Base-by-base conservation (phyloP, 2,329 filamentous ascomycete genomes). In the Aspergillus ochraceoroseus region DNA sequence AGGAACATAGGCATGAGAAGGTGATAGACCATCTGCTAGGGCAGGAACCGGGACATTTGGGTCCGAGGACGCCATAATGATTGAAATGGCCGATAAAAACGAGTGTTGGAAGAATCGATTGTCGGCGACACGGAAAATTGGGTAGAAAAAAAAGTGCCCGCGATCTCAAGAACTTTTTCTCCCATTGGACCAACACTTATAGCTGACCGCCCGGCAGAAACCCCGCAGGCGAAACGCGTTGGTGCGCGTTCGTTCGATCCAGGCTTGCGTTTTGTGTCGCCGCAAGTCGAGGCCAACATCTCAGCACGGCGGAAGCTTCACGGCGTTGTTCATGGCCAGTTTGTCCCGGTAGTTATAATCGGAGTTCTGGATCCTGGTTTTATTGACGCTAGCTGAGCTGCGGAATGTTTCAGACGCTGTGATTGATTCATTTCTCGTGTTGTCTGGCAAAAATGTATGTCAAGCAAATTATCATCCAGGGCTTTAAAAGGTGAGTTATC, bases 401-500 rank as follows among this genome's bases (percentile, higher is more conserved):
- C 58, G 59, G 55, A 57, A 61, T 61, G 60, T 51, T 53, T 40
- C 39, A 46, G 53, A 46, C 47, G 44, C 48, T 53, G 23, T 46
- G 46, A 47, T 38, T 56, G 44, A 22, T 40, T 53, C 51, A 39
- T 39, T 39, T 42, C 38, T 54, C 55, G 54, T 53, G 53, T 58
- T 55, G 48, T 54, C 52, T 57, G 53, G 47, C 51, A 65, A 75
- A 64, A 56, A 95, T 95, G 89, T 92, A 94, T 74, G 95, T 98
- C 77, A 98, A 98, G 70, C 92, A 98, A 73, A 95, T 96, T 67
- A 96, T 95, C 67, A 96, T 98, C 64, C 92, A 98, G 68, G 92
- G 92, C 80, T 98, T 98, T 73, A 98, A 98, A 72, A 95, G 88
- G 88, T 94, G 67, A 54, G 68, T 61, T 41, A 19, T 37, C n/a